Base-by-base conservation (phyloP, 495 filamentous ascomycete species). In the Neurospora sublineolata region DNA sequence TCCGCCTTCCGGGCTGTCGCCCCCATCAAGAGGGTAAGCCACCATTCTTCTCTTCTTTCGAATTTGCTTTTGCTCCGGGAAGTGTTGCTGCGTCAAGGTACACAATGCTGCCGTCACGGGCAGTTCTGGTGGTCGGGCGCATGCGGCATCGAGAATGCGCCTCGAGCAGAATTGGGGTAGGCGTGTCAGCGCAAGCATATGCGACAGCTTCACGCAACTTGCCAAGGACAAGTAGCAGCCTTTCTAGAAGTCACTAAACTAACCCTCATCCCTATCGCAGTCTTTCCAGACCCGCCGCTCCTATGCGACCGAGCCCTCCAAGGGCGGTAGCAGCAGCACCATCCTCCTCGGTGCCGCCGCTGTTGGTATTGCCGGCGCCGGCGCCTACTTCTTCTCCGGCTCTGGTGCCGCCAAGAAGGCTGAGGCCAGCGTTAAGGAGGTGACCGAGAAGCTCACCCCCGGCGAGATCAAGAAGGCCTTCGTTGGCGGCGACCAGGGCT, bases 401-500 rank as follows among this genome's bases (percentile, higher is more conserved):
- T 76, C 87, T 9, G 80, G 86, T 16, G 76, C 80, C 3, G 78
- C 81, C 36, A 85, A 87, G 60, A 83, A 86, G 73, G 83, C 81
- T n/a, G 83, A 82, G 58, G 79, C 82, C 18, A 87, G 83, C 74
- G 81, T 78, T 27, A 86, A 86, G 80, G 81, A 81, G n/a, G 73
- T 75, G 12, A 69, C 74, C 60, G 76, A 36, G 36, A 70, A 68
- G 72, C 69, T 73, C 40, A 72, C 75, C 72, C 72, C 71, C 36
- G 70, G 52, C 46, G 76, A 75, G n/a, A 76, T 76, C 41, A 89
- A 88, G 79, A 75, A 80, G 67, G 85, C 91, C 39, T 92, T 99
- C 80, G 91, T 85, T 20, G 96, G 94, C 71, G 93, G 94, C 52
- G 91, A 94, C 68, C 89, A 95, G 81, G 94, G 93, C 76, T 97